Evolutionary conservation across 176 grass and related monocot genomes (phyloP).

Genomic region (Lolium perenne): DNA sequence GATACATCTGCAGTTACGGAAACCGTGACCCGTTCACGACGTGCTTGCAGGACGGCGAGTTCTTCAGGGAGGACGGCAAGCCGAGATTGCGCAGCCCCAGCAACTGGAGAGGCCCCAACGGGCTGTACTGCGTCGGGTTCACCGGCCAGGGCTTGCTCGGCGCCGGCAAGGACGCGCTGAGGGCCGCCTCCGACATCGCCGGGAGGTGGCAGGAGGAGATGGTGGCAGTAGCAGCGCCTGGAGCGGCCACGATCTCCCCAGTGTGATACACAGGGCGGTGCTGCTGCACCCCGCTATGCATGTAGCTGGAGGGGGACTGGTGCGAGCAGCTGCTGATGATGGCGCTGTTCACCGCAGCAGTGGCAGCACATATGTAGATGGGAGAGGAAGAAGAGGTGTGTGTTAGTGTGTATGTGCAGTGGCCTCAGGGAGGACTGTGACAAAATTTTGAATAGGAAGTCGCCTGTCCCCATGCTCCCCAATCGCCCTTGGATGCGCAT

Average conservation of each 20-base stretch:
- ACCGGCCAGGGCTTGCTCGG: conserved; percentile 82
- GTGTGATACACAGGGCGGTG: conserved; percentile 43
- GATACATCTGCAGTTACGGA: not conserved
- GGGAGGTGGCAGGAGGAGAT: conserved; percentile 52
- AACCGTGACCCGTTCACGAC: not conserved
- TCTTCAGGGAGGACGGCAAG: conserved; percentile 77
- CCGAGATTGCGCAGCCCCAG: conserved; percentile 50
- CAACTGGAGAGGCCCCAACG: conserved; percentile 72
- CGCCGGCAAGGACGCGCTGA: conserved; percentile 68
- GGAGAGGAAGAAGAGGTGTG: conserved; percentile 11
- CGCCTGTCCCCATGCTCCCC: conserved; percentile 49
- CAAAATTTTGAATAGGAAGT: conserved; percentile 58
- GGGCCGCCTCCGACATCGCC: conserved; percentile 75
- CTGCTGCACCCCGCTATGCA: conserved; percentile 26
- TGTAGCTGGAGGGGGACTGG: conserved; percentile 45
- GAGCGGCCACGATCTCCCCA: conserved; percentile 38
- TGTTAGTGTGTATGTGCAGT: conserved; percentile 43
- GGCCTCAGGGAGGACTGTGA: conserved; percentile 34
- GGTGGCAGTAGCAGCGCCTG: conserved; percentile 10
- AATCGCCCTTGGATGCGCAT: conserved; percentile 36
- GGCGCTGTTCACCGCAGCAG: conserved; percentile 30
- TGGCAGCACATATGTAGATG: conserved; percentile 3
- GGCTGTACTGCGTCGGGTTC: conserved; percentile 88
- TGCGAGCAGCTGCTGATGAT: conserved; percentile 30
- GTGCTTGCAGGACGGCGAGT: conserved; percentile 52